A percentile compares a stretch with the other conserved stretches of the same genome.
These are phyloP conservation scores for Trichosporon inkin DNA, from an alignment of 1,284 basidiomycete genomes.

Conservation along the genomic window DNA sequence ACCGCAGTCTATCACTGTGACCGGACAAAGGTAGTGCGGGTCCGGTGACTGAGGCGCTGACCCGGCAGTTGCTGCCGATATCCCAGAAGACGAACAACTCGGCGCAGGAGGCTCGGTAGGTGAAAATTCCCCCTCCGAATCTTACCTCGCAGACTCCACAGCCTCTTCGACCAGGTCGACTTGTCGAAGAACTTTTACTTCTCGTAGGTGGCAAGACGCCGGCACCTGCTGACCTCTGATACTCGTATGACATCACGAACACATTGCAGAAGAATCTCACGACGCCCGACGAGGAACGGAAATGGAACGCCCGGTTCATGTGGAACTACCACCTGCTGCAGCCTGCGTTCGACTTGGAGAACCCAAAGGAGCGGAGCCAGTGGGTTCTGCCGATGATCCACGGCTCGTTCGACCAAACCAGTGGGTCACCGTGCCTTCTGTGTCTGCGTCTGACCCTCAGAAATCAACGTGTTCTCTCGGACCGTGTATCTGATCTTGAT, in stretches of 20 bases:
- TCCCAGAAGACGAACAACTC: constrained; percentile 60
- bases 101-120: constrained; percentile 69
- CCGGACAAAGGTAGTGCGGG: constrained; percentile 65
- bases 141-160: constrained; percentile 58
- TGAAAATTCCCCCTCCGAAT: not conserved
- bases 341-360: constrained; percentile 54
- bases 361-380: constrained; percentile 58
- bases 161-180: constrained; percentile 95
- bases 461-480: constrained; percentile 83
- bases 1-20: constrained; percentile 83
- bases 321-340: constrained; percentile 95
- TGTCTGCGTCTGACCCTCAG: constrained; percentile 52
- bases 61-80: constrained; percentile 41
- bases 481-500: constrained; percentile 92
- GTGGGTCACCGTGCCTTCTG: constrained; percentile 57
- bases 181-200: constrained; percentile 99
- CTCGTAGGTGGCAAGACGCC: constrained; percentile 58
- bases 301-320: constrained; percentile 82
- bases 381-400: constrained; percentile 94
- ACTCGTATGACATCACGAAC: constrained; percentile 94
- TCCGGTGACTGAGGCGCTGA: not conserved
- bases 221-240: constrained; percentile 55
- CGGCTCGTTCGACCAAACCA: constrained; percentile 92
- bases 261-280: constrained; percentile 93
- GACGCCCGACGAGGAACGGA: constrained; percentile 44